phyloP scores from a whole-genome alignment of 805 yeast species.

The Dipodascus albidus region DNA sequence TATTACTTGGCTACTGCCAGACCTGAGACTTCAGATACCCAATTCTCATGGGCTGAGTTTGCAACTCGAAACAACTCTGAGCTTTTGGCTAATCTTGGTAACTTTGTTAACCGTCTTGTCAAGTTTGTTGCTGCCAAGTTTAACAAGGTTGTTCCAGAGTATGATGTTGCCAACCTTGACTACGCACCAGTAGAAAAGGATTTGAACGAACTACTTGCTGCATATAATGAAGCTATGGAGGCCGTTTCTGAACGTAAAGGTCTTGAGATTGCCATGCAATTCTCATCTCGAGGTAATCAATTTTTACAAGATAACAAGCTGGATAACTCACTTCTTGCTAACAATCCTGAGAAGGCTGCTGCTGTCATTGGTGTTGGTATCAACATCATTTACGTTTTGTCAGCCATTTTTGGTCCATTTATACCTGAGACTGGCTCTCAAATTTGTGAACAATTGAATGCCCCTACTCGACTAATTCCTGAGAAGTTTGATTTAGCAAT shows the following conservation, averaged over 20 bases:
- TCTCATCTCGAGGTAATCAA: slow-evolving; percentile 87
- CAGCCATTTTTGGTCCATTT: slow-evolving; percentile 73
- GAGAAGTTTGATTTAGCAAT: slow-evolving; percentile 62
- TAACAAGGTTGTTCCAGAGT: slow-evolving; percentile 78
- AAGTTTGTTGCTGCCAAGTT: slow-evolving; percentile 86
- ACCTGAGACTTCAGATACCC: slow-evolving; percentile 94
- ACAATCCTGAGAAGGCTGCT: slow-evolving; percentile 69
- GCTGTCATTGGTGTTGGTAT: slow-evolving; percentile 89
- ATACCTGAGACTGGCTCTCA: slow-evolving; percentile 74
- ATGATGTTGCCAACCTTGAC: slow-evolving; percentile 34
- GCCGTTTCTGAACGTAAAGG: slow-evolving; percentile 68
- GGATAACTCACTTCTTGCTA: slow-evolving; percentile 73
- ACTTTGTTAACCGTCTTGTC: slow-evolving; percentile 86
- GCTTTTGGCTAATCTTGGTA: slow-evolving; percentile 90
- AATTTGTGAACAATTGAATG: slow-evolving; percentile 71
- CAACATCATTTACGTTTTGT: slow-evolving; percentile 76
- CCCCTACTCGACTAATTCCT: slow-evolving; percentile 67
- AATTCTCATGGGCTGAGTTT: slow-evolving; percentile 95
- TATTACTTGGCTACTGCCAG: slow-evolving; percentile 85
- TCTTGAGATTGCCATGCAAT: slow-evolving; percentile 79
- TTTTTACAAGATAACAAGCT: slow-evolving; percentile 94
- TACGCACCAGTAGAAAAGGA: slow-evolving; percentile 44
- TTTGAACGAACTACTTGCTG: slow-evolving; percentile 45
- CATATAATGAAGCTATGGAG: slow-evolving; percentile 66
- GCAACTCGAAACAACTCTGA: slow-evolving; percentile 90